Percentiles rank a stretch among this genome's conserved stretches.
These are phyloP conservation scores for Mycena alexandri DNA, from an alignment of 768 basidiomycete species.

Conservation along the genomic window DNA sequence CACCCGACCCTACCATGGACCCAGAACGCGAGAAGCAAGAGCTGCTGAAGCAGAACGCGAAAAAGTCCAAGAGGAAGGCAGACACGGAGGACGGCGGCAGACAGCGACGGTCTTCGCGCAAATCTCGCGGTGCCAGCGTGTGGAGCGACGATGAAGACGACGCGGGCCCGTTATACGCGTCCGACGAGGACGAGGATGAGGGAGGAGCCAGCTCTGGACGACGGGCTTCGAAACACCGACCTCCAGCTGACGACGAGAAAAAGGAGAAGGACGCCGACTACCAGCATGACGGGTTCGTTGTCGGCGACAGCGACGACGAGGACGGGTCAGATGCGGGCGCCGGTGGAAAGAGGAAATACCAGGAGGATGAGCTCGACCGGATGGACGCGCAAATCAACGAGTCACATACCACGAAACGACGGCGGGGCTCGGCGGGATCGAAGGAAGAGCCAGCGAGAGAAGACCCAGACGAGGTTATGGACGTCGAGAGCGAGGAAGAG, in stretches of 20 bases:
- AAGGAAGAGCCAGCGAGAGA: conserved; percentile 49
- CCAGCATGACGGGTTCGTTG: conserved; percentile 88
- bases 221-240: conserved; percentile 60
- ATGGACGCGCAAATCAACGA: conserved; percentile 77
- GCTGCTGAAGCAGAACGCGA: conserved; percentile 71
- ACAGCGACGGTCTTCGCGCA: conserved; percentile 59
- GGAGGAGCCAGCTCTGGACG: conserved; percentile 50
- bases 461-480: conserved; percentile 67
- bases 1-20: conserved; percentile 81
- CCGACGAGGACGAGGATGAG: conserved; percentile 73
- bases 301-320: conserved; percentile 83
- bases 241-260: conserved; percentile 53
- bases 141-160: conserved; percentile 81
- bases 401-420: conserved; percentile 65
- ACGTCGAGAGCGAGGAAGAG: conserved; percentile 81
- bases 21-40: conserved; percentile 82
- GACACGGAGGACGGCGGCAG: conserved; percentile 65
- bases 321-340: conserved; percentile 57
- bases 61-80: conserved; percentile 71
- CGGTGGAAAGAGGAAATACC: conserved; percentile 54
- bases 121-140: conserved; percentile 55
- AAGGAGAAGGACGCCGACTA: conserved; percentile 76
- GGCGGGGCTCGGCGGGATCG: conserved; percentile 47
- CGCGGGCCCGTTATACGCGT: conserved; percentile 59
- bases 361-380: conserved; percentile 66